Evolutionary conservation across 371 early-diverging fungal genomes (phyloP).

Genomic region (Rhizopus sp.): DNA sequence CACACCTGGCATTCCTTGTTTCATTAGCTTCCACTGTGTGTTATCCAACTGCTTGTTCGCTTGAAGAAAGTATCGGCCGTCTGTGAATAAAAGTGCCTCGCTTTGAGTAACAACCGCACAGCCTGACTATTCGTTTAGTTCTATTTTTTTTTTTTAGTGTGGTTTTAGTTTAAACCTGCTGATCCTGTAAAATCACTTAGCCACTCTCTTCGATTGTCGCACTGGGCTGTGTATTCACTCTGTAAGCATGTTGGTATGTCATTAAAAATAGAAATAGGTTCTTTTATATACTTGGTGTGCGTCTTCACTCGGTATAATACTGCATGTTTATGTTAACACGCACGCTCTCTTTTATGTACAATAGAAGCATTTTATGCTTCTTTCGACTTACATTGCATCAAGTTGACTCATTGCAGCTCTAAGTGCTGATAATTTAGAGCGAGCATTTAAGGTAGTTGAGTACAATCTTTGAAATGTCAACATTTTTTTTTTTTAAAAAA

Average conservation of each 20-base stretch:
- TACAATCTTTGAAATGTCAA: not conserved
- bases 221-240: slow-evolving; percentile 93
- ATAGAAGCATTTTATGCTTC: not conserved
- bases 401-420: slow-evolving; percentile 14
- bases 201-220: slow-evolving; percentile 85
- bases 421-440: slow-evolving; percentile 6
- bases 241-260: slow-evolving; percentile 24
- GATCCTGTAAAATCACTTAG: slow-evolving; percentile 97
- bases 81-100: slow-evolving; percentile 92
- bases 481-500: not conserved
- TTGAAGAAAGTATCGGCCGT: slow-evolving; percentile 98
- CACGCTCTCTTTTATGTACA: not conserved
- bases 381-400: slow-evolving; percentile 16
- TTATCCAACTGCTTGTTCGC: slow-evolving; percentile 87
- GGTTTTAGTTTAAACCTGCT: slow-evolving; percentile 62
- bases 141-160: not conserved
- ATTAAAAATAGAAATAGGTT: not conserved
- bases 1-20: slow-evolving; percentile 81
- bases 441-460: not conserved
- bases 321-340: slow-evolving; percentile 7
- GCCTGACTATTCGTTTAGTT: slow-evolving; percentile 36
- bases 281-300: slow-evolving; percentile 82
- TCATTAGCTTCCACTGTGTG: slow-evolving; percentile 91
- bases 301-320: slow-evolving; percentile 92
- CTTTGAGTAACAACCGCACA: slow-evolving; percentile 77